A percentile compares a stretch with the other conserved stretches of the same genome.
phyloP scores from a whole-genome alignment of 2,329 filamentous ascomycete genomes.

The Trichoderma sp. region DNA sequence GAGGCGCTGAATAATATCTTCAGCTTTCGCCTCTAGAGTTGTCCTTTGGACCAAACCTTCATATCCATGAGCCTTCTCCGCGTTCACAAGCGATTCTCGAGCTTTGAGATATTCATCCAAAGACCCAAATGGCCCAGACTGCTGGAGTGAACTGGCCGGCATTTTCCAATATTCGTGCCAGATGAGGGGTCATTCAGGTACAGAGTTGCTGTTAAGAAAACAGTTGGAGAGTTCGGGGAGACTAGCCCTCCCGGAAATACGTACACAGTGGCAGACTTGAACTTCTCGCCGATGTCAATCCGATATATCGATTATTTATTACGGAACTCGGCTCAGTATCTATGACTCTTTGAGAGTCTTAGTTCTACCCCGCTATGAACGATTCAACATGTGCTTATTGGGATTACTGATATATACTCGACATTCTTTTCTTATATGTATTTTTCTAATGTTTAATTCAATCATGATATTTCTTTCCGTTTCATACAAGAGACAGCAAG shows the following conservation, averaged over 20 bases:
- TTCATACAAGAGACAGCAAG: neutral
- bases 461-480: neutral
- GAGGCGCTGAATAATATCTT: neutral
- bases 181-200: neutral
- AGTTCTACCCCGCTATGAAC: neutral
- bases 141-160: neutral
- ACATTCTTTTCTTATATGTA: neutral
- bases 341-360: neutral
- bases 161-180: neutral
- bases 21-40: neutral
- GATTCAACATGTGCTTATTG: neutral
- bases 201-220: neutral
- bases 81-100: neutral
- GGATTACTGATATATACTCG: neutral
- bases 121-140: neutral
- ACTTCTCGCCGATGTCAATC: neutral
- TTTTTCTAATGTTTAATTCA: neutral
- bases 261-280: neutral
- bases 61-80: neutral
- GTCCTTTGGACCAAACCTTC: neutral
- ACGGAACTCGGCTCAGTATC: neutral
- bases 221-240: neutral
- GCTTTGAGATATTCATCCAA: slow-evolving; percentile 6
- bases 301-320: neutral
- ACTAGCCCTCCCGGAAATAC: neutral